phyloP scores from a whole-genome alignment of 148 eudicot species.

The Heliamphora exappendiculata region DNA sequence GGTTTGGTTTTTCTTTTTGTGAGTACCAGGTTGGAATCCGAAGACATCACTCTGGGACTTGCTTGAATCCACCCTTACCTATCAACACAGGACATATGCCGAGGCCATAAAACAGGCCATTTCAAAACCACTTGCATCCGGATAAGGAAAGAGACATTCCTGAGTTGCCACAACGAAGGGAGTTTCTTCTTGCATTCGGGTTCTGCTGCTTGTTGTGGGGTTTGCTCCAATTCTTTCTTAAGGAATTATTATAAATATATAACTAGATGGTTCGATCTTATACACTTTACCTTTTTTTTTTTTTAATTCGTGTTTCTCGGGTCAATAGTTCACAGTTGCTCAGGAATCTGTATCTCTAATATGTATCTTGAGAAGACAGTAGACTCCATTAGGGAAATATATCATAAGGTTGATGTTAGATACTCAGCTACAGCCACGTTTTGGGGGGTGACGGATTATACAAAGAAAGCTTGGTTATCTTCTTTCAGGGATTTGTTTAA shows the following conservation, averaged over 20 bases:
- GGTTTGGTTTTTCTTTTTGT: too few relatives aligned
- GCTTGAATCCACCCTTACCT: conserved; percentile 95
- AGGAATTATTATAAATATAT: conserved; percentile 38
- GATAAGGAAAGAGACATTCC: conserved; percentile 20
- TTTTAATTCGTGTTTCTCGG: neutral
- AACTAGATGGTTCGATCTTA: conserved; percentile 24
- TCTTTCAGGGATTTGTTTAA: neutral
- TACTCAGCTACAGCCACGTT: neutral
- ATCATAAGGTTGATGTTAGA: neutral
- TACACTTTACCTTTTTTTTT: conserved; percentile 22
- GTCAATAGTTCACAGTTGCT: conserved; percentile 1
- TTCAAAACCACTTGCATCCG: conserved; percentile 64
- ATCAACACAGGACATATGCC: conserved; percentile 97
- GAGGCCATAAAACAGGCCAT: conserved; percentile 78
- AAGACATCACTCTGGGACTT: conserved; percentile 97
- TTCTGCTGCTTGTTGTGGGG: neutral
- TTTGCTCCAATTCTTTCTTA: neutral
- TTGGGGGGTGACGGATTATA: conserved; percentile 3
- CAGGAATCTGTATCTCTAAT: neutral
- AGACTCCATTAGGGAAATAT: neutral
- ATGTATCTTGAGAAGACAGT: neutral
- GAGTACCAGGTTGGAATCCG: conserved; percentile 96
- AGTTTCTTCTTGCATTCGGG: too few relatives aligned
- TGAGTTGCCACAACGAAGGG: neutral
- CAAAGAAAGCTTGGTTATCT: neutral